A percentile compares a stretch with the other conserved stretches of the same genome.
Conservation (phyloP, 768 basidiomycete genomes). For the Boletus rex-veris region DNA sequence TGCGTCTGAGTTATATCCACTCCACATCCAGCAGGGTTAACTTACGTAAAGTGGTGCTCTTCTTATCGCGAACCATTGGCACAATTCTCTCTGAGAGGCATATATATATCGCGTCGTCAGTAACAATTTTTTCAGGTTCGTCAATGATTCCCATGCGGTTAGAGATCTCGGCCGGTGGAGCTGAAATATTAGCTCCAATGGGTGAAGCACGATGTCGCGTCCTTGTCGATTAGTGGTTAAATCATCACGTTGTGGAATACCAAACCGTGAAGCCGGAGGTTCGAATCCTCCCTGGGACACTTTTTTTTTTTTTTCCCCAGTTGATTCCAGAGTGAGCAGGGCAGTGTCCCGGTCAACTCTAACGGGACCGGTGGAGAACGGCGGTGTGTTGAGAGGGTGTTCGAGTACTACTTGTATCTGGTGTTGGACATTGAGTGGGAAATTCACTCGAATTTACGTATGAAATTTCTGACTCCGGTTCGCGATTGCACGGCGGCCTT, state of each 20-base stretch:
- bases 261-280: conserved; percentile 39
- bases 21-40: no score
- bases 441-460: conserved; percentile 17
- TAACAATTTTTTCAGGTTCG: no score
- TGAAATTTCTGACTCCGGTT: conserved; percentile 27
- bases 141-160: no score
- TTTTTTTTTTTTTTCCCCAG: background rate
- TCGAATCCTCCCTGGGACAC: conserved; percentile 38
- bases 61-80: conserved; percentile 18
- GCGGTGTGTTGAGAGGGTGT: no score
- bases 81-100: conserved; percentile 15
- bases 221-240: conserved; percentile 46
- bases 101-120: no score
- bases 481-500: conserved; percentile 12
- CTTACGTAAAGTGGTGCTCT: no score
- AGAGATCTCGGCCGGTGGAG: no score
- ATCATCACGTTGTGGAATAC: conserved; percentile 40
- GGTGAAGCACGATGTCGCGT: conserved; percentile 6
- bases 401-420: no score
- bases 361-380: background rate
- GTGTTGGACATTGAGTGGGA: conserved; percentile 8
- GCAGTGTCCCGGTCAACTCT: background rate
- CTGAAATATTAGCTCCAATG: no score
- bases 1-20: no score
- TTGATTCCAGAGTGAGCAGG: no score